These are phyloP conservation scores for Lachancea cidri DNA, from an alignment of 805 yeast species.

Conservation along the genomic window DNA sequence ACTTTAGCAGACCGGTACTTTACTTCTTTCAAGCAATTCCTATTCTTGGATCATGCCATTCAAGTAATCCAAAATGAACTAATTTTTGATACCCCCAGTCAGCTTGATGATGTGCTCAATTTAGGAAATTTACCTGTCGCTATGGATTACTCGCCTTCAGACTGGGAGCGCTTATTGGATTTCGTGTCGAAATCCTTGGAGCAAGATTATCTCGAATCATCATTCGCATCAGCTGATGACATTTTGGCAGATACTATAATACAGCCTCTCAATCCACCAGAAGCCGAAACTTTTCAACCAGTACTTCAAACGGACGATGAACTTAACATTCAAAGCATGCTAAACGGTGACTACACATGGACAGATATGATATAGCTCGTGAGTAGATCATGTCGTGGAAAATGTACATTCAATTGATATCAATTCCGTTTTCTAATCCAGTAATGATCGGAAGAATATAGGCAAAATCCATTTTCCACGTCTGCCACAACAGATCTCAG, in stretches of 20 bases:
- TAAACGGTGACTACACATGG: slow-evolving; percentile 8
- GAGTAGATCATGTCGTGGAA: no score
- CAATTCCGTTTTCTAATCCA: no score
- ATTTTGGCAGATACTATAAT: not conserved
- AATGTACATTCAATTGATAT: no score
- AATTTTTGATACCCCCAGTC: slow-evolving; percentile 4
- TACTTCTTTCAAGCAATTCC: slow-evolving; percentile 9
- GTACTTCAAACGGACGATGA: slow-evolving; percentile 3
- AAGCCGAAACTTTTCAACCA: not conserved
- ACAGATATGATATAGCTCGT: not conserved
- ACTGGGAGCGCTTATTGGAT: slow-evolving; percentile 2
- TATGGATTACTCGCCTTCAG: slow-evolving; percentile 5
- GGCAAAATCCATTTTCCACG: no score
- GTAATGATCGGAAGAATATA: no score
- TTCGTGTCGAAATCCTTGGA: slow-evolving; percentile 5
- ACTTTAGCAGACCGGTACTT: slow-evolving; percentile 7
- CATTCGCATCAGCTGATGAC: slow-evolving; percentile 1
- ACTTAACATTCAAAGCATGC: slow-evolving; percentile 6
- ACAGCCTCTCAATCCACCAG: not conserved
- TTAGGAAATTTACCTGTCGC: slow-evolving; percentile 1
- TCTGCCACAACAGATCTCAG: no score
- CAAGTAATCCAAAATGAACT: slow-evolving; percentile 9
- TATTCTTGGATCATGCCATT: slow-evolving; percentile 7
- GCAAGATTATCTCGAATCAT: not conserved
- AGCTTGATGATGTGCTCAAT: slow-evolving; percentile 1